Conservation (phyloP, 1,284 basidiomycete genomes). For the Ganoderma resinaceum region DNA sequence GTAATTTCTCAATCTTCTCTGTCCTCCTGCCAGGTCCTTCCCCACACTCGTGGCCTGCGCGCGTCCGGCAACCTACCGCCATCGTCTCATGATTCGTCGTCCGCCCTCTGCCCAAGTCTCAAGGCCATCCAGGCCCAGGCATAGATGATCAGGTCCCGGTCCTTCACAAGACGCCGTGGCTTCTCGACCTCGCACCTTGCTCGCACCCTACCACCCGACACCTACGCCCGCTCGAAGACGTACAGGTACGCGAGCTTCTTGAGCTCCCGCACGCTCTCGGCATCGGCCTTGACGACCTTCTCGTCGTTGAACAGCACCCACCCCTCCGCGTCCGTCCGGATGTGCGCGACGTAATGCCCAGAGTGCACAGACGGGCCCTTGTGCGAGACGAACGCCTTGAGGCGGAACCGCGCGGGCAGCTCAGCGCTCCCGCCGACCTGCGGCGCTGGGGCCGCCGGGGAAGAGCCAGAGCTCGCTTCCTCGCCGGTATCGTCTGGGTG, state of each 20-base stretch:
- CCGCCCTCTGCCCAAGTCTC: constrained; percentile 22
- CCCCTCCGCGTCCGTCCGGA: constrained; percentile 55
- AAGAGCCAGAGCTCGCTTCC: constrained; percentile 44
- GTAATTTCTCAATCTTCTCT: constrained; percentile 4
- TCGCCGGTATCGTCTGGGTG: constrained; percentile 90
- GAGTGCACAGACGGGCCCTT: constrained; percentile 96
- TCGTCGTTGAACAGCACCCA: constrained; percentile 97
- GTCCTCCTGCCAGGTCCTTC: not conserved
- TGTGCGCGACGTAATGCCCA: constrained; percentile 93
- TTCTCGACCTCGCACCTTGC: not conserved
- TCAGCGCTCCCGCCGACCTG: constrained; percentile 54
- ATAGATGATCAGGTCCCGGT: not conserved
- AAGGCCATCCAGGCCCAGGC: not conserved
- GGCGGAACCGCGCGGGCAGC: constrained; percentile 80
- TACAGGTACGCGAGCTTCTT: constrained; percentile 90
- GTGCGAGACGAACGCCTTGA: constrained; percentile 96
- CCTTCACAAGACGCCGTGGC: not conserved
- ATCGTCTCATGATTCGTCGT: not conserved
- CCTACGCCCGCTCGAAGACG: constrained; percentile 74
- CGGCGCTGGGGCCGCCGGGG: constrained; percentile 32
- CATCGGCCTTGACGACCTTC: constrained; percentile 90
- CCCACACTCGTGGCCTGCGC: not conserved
- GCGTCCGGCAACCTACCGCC: not conserved
- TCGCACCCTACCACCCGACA: not conserved
- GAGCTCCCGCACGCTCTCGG: constrained; percentile 74